Evolutionary conservation across 2,329 filamentous ascomycete genomes (phyloP).

Genomic region (Beauveria caledonica): DNA sequence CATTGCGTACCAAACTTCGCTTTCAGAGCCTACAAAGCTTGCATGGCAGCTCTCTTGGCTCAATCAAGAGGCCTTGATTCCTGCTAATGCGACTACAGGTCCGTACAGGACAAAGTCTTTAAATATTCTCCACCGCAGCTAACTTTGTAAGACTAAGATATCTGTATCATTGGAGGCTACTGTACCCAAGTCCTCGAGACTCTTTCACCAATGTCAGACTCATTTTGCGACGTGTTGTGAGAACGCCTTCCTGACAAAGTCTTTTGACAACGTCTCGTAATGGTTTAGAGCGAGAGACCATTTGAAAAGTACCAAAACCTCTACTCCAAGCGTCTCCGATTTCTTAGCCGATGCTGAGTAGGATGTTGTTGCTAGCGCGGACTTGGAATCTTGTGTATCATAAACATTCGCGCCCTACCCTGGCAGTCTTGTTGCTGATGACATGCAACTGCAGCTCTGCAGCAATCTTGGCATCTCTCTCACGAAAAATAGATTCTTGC

Average conservation of each 20-base stretch:
- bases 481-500: background rate
- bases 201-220: too few species aligned
- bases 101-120: too few species aligned
- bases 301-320: slow-evolving; percentile 11
- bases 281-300: slow-evolving; percentile 12
- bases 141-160: too few species aligned
- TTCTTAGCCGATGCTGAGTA: slow-evolving; percentile 6
- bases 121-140: too few species aligned
- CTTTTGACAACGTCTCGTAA: slow-evolving; percentile 9
- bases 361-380: background rate
- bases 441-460: background rate
- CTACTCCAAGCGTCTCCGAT: slow-evolving; percentile 3
- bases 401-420: background rate
- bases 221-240: too few species aligned
- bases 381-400: background rate
- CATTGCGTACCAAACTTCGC: too few species aligned
- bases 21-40: too few species aligned
- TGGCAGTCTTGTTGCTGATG: background rate
- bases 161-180: too few species aligned
- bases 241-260: background rate
- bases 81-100: too few species aligned
- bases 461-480: background rate
- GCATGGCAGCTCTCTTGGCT: too few species aligned
- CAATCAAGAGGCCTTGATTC: too few species aligned
- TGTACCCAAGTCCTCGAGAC: too few species aligned